These are phyloP conservation scores for Steccherinum ochraceum DNA, from an alignment of 768 basidiomycete species.

Conservation along the genomic window DNA sequence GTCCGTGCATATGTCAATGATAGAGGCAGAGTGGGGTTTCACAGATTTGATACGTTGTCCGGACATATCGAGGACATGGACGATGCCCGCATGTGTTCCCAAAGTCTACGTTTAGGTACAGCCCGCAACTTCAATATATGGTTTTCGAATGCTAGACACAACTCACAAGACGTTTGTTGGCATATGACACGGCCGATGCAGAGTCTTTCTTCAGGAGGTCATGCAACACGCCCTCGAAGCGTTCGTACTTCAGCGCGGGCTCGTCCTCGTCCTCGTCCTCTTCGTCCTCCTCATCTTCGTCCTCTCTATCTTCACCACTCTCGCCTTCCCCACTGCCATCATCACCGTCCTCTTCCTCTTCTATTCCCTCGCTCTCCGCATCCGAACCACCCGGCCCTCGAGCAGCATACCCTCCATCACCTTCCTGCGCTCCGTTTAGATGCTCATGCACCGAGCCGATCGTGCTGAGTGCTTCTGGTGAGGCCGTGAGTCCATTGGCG, in stretches of 20 bases:
- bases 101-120: conserved; percentile 52
- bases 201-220: conserved; percentile 87
- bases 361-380: conserved; percentile 7
- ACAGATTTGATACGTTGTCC: conserved; percentile 85
- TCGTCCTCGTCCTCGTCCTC: conserved; percentile 84
- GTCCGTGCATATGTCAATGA: conserved; percentile 83
- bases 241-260: conserved; percentile 87
- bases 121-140: background rate
- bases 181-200: conserved; percentile 75
- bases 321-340: conserved; percentile 28
- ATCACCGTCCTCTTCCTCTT: conserved; percentile 17
- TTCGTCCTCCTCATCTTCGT: conserved; percentile 45
- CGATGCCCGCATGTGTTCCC: conserved; percentile 90
- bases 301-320: conserved; percentile 41
- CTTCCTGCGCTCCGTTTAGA: background rate
- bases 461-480: background rate
- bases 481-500: background rate
- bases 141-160: background rate
- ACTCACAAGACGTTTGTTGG: conserved; percentile 63
- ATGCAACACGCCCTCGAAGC: conserved; percentile 62
- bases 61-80: conserved; percentile 74
- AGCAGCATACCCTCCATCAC: background rate
- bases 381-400: background rate
- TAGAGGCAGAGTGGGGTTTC: conserved; percentile 83
- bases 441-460: background rate